phyloP scores from a whole-genome alignment of 2,329 filamentous ascomycete genomes.

The Graphium sp. region DNA sequence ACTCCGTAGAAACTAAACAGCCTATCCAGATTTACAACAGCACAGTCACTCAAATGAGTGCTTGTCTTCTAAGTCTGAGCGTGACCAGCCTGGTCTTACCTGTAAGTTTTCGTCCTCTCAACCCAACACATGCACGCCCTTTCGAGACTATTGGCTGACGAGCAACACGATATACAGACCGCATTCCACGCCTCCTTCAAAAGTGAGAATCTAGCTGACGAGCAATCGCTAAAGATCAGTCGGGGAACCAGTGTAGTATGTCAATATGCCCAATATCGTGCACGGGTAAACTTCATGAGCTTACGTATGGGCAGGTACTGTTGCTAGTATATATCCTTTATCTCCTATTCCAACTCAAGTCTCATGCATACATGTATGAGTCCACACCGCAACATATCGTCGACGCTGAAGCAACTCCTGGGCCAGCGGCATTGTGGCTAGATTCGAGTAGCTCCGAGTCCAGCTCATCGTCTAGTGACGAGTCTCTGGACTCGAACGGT shows the following conservation, averaged over 20 bases:
- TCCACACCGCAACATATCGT: slow-evolving; percentile 87
- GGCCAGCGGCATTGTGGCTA: slow-evolving; percentile 67
- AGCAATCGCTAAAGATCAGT: slow-evolving; percentile 64
- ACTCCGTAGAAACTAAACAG: too few relatives aligned
- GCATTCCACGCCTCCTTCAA: slow-evolving; percentile 83
- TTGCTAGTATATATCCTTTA: slow-evolving; percentile 72
- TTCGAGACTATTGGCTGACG: too few relatives aligned
- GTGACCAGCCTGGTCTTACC: slow-evolving; percentile 80
- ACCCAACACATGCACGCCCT: slow-evolving; percentile 13
- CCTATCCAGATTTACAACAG: slow-evolving; percentile 94
- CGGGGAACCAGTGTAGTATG: slow-evolving; percentile 73
- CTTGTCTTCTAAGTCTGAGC: slow-evolving; percentile 75
- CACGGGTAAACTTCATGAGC: slow-evolving; percentile 5
- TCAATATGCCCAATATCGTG: slow-evolving; percentile 10
- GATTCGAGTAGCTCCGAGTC: slow-evolving; percentile 48
- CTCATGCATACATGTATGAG: slow-evolving; percentile 81
- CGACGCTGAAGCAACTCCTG: slow-evolving; percentile 77
- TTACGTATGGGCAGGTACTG: slow-evolving; percentile 50
- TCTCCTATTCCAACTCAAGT: slow-evolving; percentile 80
- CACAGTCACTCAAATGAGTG: slow-evolving; percentile 92
- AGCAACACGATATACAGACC: slow-evolving; percentile 31
- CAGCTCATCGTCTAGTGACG: slow-evolving; percentile 43
- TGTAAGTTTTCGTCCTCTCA: slow-evolving; percentile 27
- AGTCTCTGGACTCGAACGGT: slow-evolving; percentile 46
- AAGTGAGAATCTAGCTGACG: slow-evolving; percentile 43